Percentiles rank a stretch among this genome's conserved stretches.
These are phyloP conservation scores for Parastagonospora nodorum DNA, from an alignment of 2,329 filamentous ascomycete species.

Conservation along the genomic window DNA sequence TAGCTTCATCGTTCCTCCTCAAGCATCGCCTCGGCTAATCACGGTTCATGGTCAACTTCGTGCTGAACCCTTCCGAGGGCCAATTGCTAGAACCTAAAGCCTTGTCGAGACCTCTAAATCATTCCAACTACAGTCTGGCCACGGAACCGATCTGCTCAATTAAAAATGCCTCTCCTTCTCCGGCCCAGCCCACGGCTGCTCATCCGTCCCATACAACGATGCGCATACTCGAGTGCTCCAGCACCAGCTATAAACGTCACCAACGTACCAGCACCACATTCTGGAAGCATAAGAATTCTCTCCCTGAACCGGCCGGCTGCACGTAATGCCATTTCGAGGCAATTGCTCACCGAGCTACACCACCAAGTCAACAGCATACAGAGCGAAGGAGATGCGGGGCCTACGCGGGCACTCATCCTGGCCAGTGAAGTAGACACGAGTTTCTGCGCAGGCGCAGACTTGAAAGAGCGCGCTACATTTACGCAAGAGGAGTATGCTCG, in stretches of 20 bases:
- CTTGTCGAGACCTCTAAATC: background rate
- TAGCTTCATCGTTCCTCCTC: background rate
- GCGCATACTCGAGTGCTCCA: slow-evolving; percentile 50
- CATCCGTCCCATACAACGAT: slow-evolving; percentile 29
- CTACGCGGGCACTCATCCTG: slow-evolving; percentile 80
- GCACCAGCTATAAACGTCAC: slow-evolving; percentile 69
- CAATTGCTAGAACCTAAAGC: background rate
- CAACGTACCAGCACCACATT: slow-evolving; percentile 75
- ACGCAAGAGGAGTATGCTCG: slow-evolving; percentile 72
- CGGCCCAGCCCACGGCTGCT: slow-evolving; percentile 26
- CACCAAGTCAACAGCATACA: slow-evolving; percentile 75
- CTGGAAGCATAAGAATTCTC: slow-evolving; percentile 84
- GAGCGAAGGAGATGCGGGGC: slow-evolving; percentile 59
- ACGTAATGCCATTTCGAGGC: slow-evolving; percentile 87
- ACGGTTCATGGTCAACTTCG: slow-evolving; percentile 3
- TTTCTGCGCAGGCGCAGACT: slow-evolving; percentile 93
- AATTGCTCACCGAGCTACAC: slow-evolving; percentile 73
- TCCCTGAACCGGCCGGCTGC: slow-evolving; percentile 83
- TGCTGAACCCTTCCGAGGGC: background rate
- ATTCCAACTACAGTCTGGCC: background rate
- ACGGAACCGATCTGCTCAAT: background rate
- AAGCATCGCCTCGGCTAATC: slow-evolving; percentile 20
- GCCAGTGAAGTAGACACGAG: slow-evolving; percentile 82
- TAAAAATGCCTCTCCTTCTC: slow-evolving; percentile 31
- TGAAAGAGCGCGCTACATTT: slow-evolving; percentile 85